Evolutionary conservation across 352 stramenopile genomes (phyloP), one percentile per base, ranked within the genome.

Genomic region (Pythium diclinum): DNA sequence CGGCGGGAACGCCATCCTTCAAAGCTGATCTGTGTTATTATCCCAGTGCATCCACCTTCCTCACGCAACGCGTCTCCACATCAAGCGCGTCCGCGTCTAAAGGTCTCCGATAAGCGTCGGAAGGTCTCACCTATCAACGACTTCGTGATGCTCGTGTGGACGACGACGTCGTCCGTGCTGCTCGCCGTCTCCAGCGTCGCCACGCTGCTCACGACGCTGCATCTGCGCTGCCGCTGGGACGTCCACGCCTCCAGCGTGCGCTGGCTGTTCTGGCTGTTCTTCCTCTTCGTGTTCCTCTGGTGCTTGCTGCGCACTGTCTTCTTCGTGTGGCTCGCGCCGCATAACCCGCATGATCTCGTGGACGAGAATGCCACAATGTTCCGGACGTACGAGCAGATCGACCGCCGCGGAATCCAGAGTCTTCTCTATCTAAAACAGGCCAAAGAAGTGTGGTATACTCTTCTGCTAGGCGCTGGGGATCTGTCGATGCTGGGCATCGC

Each of bases 261-360:
- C 11, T 88, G 77, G 77, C 71, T 88, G 51, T 88, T 88, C 59
- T 81, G 79, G 57, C 23, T 75, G 55, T 85, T 88, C 42, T 86
- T 88, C 63, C 30, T 83, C 5, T 84, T 77, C 32, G 38, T 85
- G 13, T 79, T 58, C 60, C 49, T 79, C 28, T 81, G 79, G 68
- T 77, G 69, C 47, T 71, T 30, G 7, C 38, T 71, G 42, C 77
- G 77, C 36, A 63, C 75, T 16, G 28, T 79, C 8, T 85, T 83
- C 58, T 63, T 78, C 51, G 42, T 84, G 19, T 88, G 75, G 71
- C n/a, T 65, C 7, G 49, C 19, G 1, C 1, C 51, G 9, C 56
- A 40, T 5, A 11, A 38, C 3, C 13, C 14, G 9, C 4, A 5
- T 17, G 14, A 16, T 1, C 0, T 33, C 54, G 57, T 53, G 63